Conservation (phyloP, 371 early-diverging fungal species). For the Syncephalastrum monosporum region DNA sequence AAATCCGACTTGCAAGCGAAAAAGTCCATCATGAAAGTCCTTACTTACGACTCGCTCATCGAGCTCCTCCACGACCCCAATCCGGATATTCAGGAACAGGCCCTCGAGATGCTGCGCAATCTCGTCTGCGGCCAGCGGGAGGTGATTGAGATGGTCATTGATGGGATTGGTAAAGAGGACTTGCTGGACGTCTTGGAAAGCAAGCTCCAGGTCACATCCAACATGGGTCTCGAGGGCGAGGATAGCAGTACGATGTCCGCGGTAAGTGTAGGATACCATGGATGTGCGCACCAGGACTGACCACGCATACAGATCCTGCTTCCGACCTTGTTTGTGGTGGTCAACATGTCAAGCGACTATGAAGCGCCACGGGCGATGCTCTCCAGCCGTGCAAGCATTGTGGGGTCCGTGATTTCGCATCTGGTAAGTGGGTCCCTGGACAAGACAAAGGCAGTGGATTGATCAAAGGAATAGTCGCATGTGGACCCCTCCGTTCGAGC, state of each 20-base stretch:
- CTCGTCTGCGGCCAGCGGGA: constrained; percentile 65
- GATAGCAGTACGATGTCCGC: constrained; percentile 19
- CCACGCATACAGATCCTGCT: constrained; percentile 26
- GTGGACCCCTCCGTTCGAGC: constrained; percentile 64
- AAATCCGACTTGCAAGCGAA: constrained; percentile 71
- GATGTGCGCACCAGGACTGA: neutral
- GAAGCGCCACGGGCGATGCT: constrained; percentile 67
- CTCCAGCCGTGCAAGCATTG: constrained; percentile 57
- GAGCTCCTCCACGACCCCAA: constrained; percentile 67
- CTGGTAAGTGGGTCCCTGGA: constrained; percentile 49
- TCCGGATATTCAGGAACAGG: constrained; percentile 73
- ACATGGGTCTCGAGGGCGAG: constrained; percentile 36
- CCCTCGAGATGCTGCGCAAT: constrained; percentile 78
- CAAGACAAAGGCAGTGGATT: neutral
- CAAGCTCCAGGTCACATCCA: constrained; percentile 51
- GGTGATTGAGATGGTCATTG: constrained; percentile 70
- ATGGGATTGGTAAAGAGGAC: constrained; percentile 64
- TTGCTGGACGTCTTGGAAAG: constrained; percentile 68
- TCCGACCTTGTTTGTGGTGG: constrained; percentile 61
- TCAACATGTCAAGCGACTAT: constrained; percentile 75
- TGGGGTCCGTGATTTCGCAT: constrained; percentile 52
- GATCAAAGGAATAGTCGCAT: constrained; percentile 46
- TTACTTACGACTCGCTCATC: constrained; percentile 64
- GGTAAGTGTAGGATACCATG: constrained; percentile 15
- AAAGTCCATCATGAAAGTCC: constrained; percentile 63